Base-by-base conservation (phyloP, 257 asterid genomes). In the Leonotis leonurus region DNA sequence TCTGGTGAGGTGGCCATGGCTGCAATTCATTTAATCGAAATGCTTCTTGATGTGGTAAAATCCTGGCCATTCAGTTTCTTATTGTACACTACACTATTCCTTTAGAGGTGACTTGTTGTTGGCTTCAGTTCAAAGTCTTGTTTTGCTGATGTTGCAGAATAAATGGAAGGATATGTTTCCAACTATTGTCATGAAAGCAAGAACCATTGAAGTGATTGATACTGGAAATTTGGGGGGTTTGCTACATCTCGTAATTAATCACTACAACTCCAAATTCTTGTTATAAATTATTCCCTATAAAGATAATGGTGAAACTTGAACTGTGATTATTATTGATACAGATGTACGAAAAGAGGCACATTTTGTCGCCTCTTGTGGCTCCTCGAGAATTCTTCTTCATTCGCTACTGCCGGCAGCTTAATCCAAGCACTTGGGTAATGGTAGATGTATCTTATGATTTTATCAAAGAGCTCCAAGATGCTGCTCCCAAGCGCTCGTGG, bases 301-400 rank as follows among this genome's bases (percentile, higher is more conserved):
- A 56, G 7, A 24, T 14, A 26, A 49, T 58, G 5, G 22, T 26
- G 3, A 10, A 44, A 26, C 6, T 21, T 65, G 44, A 62, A 44
- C n/a, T 7, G n/a, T 7, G 32, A 53, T 32, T 55, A 6, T 33
- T 41, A 5, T 73, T 16, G n/a, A 20, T 54, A 36, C 75, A 85
- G 97, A 85, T 90, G 87, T 76, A 80, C 44, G 81, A 75, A 30
- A 81, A 87, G 29, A 56, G 79, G 60, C 96, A 87, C 69, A 44
- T 80, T 52, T 32, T 87, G 41, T 87, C 96, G 13, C 96, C 94
- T 17, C 82, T 87, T 5, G 93, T 87, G 72, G 86, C 81, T 11
- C 83, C 94, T 6, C 73, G 97, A 59, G 93, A 90, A 2, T 83
- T 78, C 74, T 48, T 65, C 39, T 78, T 87, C 67, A 67, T 85